phyloP scores from a whole-genome alignment of 495 filamentous ascomycete genomes.

The Cudoniella acicularis region DNA sequence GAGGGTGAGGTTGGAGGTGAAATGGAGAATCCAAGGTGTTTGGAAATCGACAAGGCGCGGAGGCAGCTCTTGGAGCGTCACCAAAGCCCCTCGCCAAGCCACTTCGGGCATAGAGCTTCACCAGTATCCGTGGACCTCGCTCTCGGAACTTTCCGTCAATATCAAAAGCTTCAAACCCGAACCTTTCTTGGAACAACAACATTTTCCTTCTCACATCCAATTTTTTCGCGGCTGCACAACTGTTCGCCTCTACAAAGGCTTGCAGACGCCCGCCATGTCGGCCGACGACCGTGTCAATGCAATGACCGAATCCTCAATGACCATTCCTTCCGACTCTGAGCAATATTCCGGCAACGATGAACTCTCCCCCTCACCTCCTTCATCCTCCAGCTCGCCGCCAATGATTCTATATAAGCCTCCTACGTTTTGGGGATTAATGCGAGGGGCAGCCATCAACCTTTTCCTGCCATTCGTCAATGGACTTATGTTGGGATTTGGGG shows the following conservation, averaged over 20 bases:
- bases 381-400: slow-evolving; percentile 66
- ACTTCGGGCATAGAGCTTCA: background rate
- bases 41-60: background rate
- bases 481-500: slow-evolving; percentile 96
- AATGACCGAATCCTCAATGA: slow-evolving; percentile 75
- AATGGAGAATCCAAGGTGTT: background rate
- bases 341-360: slow-evolving; percentile 73
- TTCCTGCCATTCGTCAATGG: slow-evolving; percentile 95
- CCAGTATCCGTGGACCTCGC: background rate
- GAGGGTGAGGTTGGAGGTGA: slow-evolving; percentile 1
- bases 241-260: slow-evolving; percentile 4
- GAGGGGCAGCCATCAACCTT: slow-evolving; percentile 92
- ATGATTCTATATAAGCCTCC: slow-evolving; percentile 88
- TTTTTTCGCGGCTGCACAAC: slow-evolving; percentile 3
- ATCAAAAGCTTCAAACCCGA: slow-evolving; percentile 22
- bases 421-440: slow-evolving; percentile 75
- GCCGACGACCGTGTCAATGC: slow-evolving; percentile 41
- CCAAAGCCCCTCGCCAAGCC: background rate
- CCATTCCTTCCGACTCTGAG: slow-evolving; percentile 86
- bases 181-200: slow-evolving; percentile 2
- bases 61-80: background rate
- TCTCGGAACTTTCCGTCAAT: slow-evolving; percentile 1
- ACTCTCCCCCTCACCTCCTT: slow-evolving; percentile 50
- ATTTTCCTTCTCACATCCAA: slow-evolving; percentile 5
- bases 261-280: slow-evolving; percentile 29